Evolutionary conservation across 805 yeast genomes (phyloP).

Genomic region (Candida hungchunana): DNA sequence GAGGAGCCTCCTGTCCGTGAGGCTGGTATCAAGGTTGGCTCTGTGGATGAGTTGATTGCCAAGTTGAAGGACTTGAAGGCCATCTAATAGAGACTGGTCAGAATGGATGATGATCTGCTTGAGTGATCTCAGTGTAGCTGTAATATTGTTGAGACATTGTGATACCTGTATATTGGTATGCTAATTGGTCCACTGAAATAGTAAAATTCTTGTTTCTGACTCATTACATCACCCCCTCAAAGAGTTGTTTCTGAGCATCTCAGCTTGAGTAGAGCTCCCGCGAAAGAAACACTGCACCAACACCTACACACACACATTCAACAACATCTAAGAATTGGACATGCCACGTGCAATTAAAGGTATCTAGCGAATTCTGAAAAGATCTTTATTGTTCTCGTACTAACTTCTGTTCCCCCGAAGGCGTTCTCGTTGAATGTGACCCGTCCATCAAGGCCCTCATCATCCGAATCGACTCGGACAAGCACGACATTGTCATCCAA

Average conservation of each 20-base stretch:
- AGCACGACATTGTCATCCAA: conserved; percentile 66
- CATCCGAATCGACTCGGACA: conserved; percentile 70
- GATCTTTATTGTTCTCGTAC: neutral
- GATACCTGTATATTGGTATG: too few species aligned
- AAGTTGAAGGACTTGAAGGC: conserved; percentile 62
- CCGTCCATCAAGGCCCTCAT: conserved; percentile 90
- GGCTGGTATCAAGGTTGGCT: conserved; percentile 75
- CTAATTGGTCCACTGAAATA: too few species aligned
- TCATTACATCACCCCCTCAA: too few species aligned
- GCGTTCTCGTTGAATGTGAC: conserved; percentile 60
- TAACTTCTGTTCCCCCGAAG: conserved; percentile 14
- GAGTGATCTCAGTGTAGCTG: too few species aligned
- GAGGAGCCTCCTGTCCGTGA: conserved; percentile 82
- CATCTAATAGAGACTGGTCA: too few species aligned
- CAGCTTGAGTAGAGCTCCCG: too few species aligned
- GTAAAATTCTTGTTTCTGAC: conserved; percentile 1
- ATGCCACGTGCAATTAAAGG: conserved; percentile 58
- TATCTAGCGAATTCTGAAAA: conserved; percentile 8
- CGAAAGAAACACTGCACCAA: too few species aligned
- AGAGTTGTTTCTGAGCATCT: too few species aligned
- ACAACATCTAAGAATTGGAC: neutral
- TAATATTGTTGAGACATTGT: too few species aligned
- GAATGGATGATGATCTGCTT: too few species aligned
- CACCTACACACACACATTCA: neutral
- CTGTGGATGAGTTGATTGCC: conserved; percentile 76